Evolutionary conservation across 2,329 filamentous ascomycete species (phyloP), one percentile per base, ranked within the genome.

Genomic region (Venturia pyrina): DNA sequence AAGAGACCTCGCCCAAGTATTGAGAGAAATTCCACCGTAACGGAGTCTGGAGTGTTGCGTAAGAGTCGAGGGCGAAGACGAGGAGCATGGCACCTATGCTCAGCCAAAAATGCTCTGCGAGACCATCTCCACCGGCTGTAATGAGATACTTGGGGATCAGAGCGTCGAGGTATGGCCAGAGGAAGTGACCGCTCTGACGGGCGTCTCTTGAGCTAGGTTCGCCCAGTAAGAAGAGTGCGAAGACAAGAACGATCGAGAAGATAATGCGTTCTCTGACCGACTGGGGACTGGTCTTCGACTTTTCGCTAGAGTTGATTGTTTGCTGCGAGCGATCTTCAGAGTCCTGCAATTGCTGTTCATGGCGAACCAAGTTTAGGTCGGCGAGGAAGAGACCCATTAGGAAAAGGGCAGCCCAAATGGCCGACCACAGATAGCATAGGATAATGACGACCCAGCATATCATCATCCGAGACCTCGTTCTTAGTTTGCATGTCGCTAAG

Each of bases 1-100:
- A 28, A 28, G 28, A 28, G 28, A 28, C 28, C 28, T 28, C 28
- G 28, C 28, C 59, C 43, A 62, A 13, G 34, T 43, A 43, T 43
- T 62, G 59, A 21, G 59, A n/a, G 15, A 62, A 24, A 19, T 62
- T 37, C 59, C 59, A 62, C 1, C n/a, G 3, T 13, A 43, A 10
- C 1, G 59, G 59, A 3, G 17, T 43, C n/a, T 62, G 34, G 15
- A 62, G 43, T 4, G 34, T 62, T 13, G 34, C 4, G 34, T 62
- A 62, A 32, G 21, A 34, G 37, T 28, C 59, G 21, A 62, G 59
- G 34, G 32, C 28, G 15, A 43, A 41, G 1, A 62, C 59, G 11
- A 43, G 19, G 11, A 62, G 28, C n/a, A 43, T 62, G 24, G 59
- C 37, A 13, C 59, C 59, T n/a, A 62, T 62, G 34, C 59, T 62